phyloP scores from a whole-genome alignment of 1,284 basidiomycete species.

The Pisolithus thermaeus region DNA sequence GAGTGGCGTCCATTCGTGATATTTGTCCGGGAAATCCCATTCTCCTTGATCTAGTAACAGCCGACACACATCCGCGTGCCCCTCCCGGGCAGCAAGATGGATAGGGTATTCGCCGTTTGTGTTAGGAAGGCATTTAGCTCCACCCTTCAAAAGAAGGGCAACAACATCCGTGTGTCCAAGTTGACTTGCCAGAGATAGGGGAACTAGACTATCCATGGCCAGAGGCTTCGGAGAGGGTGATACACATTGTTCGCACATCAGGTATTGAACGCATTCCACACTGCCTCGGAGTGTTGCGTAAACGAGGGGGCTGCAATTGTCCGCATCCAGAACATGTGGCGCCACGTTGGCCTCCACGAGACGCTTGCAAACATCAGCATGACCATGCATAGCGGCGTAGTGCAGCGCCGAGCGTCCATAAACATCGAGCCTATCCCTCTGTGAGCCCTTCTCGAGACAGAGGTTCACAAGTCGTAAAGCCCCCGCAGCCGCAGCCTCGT shows the following conservation, averaged over 20 bases:
- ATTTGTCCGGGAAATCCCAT: conserved; percentile 91
- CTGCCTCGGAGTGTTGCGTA: conserved; percentile 90
- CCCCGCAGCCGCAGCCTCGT: conserved; percentile 88
- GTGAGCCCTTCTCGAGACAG: conserved; percentile 73
- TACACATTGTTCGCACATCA: conserved; percentile 64
- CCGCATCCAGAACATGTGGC: conserved; percentile 77
- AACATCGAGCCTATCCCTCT: conserved; percentile 68
- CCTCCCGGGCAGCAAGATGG: conserved; percentile 96
- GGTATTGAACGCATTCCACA: conserved; percentile 72
- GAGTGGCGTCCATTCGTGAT: conserved; percentile 97
- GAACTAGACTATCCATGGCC: conserved; percentile 69
- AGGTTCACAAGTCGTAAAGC: conserved; percentile 75
- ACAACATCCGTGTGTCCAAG: conserved; percentile 87
- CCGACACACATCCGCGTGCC: conserved; percentile 79
- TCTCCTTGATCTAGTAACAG: conserved; percentile 74
- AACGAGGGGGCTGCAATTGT: conserved; percentile 91
- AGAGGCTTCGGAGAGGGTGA: conserved; percentile 37
- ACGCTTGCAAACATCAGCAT: conserved; percentile 69
- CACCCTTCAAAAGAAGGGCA: conserved; percentile 57
- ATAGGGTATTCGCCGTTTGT: conserved; percentile 95
- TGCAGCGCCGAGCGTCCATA: conserved; percentile 94
- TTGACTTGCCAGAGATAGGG: conserved; percentile 87
- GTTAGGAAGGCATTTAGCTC: conserved; percentile 79
- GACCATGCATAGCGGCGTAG: conserved; percentile 94
- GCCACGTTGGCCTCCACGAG: conserved; percentile 69